phyloP scores from a whole-genome alignment of 306 rosid species.

The Herpetospermum pedunculosum region DNA sequence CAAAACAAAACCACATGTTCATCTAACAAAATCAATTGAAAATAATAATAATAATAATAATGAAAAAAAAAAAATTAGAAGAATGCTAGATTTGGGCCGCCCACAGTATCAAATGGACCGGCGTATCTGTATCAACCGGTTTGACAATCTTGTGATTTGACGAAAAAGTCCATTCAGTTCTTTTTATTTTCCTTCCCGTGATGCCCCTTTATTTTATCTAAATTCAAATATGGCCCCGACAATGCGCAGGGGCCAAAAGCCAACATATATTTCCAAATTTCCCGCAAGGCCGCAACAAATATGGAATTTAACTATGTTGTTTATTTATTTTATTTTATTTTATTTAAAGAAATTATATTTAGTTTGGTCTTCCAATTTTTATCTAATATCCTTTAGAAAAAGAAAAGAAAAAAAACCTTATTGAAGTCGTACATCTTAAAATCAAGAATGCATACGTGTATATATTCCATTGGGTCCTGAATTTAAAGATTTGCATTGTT shows the following conservation, averaged over 20 bases:
- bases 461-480: too few relatives aligned
- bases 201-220: not conserved
- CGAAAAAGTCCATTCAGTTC: not conserved
- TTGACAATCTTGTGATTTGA: not conserved
- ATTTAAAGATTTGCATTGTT: too few relatives aligned
- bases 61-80: not conserved
- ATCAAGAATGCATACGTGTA: too few relatives aligned
- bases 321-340: too few relatives aligned
- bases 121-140: not conserved
- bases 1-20: not conserved
- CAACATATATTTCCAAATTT: not conserved
- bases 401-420: too few relatives aligned
- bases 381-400: too few relatives aligned
- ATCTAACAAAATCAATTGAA: not conserved
- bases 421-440: too few relatives aligned
- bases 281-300: not conserved
- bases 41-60: not conserved
- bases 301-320: not conserved
- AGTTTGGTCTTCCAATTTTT: too few relatives aligned
- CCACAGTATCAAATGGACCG: not conserved
- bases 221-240: not conserved
- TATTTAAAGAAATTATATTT: too few relatives aligned
- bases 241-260: not conserved
- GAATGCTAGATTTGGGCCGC: not conserved
- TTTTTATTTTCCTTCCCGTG: not conserved